Percentiles rank a stretch among this genome's conserved stretches.
Evolutionary conservation across 345 rosid genomes (phyloP).

Genomic region (Conringia planisiliqua): DNA sequence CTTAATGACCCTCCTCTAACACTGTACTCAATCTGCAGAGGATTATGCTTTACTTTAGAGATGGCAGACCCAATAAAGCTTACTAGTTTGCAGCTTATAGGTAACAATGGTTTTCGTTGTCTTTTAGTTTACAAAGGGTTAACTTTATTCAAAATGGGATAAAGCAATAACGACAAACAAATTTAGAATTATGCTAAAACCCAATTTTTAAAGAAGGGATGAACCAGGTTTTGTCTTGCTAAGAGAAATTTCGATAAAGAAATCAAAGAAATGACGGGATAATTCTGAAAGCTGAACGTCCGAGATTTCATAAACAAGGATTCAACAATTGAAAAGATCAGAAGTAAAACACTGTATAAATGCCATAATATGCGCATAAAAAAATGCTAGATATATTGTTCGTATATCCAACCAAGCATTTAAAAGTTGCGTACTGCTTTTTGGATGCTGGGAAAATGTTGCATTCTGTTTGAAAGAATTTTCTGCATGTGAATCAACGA

Average conservation of each 20-base stretch:
- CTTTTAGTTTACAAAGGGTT: neutral
- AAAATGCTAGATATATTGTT: neutral
- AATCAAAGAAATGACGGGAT: neutral
- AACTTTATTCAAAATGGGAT: neutral
- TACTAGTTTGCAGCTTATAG: neutral
- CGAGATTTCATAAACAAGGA: neutral
- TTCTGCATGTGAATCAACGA: constrained; percentile 95
- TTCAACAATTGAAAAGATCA: neutral
- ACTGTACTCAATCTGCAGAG: constrained; percentile 77
- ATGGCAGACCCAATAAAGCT: neutral
- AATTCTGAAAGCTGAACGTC: neutral
- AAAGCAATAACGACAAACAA: too few relatives aligned
- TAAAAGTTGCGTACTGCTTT: constrained; percentile 59
- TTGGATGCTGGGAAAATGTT: constrained; percentile 78
- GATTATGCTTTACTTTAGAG: neutral
- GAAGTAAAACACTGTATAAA: neutral
- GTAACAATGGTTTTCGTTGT: neutral
- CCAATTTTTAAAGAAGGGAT: too few relatives aligned
- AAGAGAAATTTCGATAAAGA: too few relatives aligned
- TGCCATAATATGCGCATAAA: neutral
- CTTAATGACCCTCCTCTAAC: constrained; percentile 81
- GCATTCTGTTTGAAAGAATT: constrained; percentile 78
- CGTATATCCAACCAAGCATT: neutral
- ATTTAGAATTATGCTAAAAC: too few relatives aligned
- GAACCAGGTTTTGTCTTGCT: too few relatives aligned